Evolutionary conservation across 2,329 filamentous ascomycete genomes (phyloP).

Genomic region (Neofusicoccum cordaticola): DNA sequence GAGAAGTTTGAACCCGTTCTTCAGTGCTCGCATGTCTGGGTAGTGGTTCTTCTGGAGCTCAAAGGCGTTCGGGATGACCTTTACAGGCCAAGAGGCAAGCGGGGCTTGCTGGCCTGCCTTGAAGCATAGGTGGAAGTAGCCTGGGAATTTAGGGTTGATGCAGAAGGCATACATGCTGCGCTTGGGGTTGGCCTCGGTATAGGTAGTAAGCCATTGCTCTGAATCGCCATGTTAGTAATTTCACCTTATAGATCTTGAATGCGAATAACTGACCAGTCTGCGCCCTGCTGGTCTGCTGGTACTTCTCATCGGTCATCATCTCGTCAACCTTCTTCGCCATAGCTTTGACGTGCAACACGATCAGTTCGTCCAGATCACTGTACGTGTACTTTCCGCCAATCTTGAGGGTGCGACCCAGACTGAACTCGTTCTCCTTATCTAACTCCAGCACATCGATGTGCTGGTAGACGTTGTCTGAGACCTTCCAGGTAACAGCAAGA

Average conservation of each 20-base stretch:
- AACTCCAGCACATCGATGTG: conserved; percentile 96
- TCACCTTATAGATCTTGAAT: conserved; percentile 1
- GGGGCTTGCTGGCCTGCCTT: conserved; percentile 77
- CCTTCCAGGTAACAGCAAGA: conserved; percentile 96
- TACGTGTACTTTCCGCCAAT: conserved; percentile 89
- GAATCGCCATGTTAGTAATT: conserved; percentile 20
- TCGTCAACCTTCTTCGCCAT: conserved; percentile 98
- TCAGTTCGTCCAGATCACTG: conserved; percentile 93
- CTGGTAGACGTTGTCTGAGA: conserved; percentile 92
- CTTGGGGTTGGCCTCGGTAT: conserved; percentile 92
- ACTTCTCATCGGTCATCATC: conserved; percentile 92
- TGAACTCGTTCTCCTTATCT: conserved; percentile 96
- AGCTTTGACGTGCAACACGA: conserved; percentile 93
- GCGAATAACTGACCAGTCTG: conserved; percentile 72
- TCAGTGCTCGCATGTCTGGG: conserved; percentile 89
- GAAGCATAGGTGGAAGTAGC: conserved; percentile 95
- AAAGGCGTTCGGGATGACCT: conserved; percentile 88
- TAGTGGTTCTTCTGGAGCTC: conserved; percentile 87
- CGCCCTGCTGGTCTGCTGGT: conserved; percentile 73
- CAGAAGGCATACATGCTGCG: conserved; percentile 95
- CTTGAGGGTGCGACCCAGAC: conserved; percentile 79
- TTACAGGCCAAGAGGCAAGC: conserved; percentile 78
- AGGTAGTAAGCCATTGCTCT: conserved; percentile 96
- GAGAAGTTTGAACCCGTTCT: conserved; percentile 93
- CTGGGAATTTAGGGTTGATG: conserved; percentile 84